Evolutionary conservation across 2,329 filamentous ascomycete genomes (phyloP), one percentile per base, ranked within the genome.

Genomic region (Diaporthe vexans): DNA sequence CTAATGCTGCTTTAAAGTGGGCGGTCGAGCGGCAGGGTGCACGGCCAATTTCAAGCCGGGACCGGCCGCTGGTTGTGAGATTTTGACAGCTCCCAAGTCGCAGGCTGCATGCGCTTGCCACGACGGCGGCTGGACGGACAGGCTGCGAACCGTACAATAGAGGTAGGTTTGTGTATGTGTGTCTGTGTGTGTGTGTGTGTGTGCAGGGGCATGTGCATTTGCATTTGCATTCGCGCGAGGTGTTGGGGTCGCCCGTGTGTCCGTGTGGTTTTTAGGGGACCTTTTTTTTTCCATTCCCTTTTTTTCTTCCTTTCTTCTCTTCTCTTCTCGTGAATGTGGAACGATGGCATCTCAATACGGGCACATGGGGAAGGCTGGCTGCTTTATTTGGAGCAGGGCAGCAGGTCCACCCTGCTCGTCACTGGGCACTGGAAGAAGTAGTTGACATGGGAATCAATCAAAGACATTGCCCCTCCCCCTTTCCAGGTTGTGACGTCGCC

Each of bases 381-480:
- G 43, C 46, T 67, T 52, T 67, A 67, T 67, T 52, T 52, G 61
- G 61, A 37, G 43, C 61, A 48, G 24, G 10, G 37, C 40, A 63
- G 37, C 13, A 37, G 37, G 10, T 37, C 10, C 29, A 29, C 29
- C 29, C 29, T 33, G 29, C 29, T 33, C 29, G 7, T 33, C 29
- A 33, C 29, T 33, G 29, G 29, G 29, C 29, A 33, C 29, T 6
- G 5, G 5, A 33, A 33, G 4, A 33, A 5, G 29, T 6, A 35
- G 43, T n/a, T 8, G 63, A 40, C 63, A 68, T 40, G 63, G 63
- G 48, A 68, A 68, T 68, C 63, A 68, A 68, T 46, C 48, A 40
- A 68, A 68, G 63, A 68, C 63, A 54, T 68, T 68, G 63, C 63
- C 63, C 63, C 63, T 68, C 63, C 63, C 63, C 63, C 63, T 68